These are phyloP conservation scores for Trichoderma atroviride DNA, from an alignment of 2,329 filamentous ascomycete genomes.

Conservation along the genomic window DNA sequence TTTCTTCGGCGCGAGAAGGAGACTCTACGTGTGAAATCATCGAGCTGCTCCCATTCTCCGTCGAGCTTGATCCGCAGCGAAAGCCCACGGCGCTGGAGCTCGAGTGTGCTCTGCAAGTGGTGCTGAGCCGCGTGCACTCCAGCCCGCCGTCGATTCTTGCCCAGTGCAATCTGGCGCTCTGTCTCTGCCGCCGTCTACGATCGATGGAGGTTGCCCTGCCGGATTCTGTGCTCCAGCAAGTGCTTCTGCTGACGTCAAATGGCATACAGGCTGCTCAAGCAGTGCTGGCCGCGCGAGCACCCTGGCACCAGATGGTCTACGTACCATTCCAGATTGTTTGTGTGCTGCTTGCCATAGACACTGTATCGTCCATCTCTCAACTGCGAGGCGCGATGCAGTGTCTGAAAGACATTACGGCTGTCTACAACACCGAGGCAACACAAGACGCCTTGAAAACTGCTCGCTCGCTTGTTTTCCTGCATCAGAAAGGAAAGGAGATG, in stretches of 20 bases:
- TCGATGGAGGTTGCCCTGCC: constrained; percentile 9
- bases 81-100: constrained; percentile 8
- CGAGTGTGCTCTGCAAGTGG: not conserved
- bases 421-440: constrained; percentile 3
- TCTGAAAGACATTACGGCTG: not conserved
- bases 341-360: constrained; percentile 15
- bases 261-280: constrained; percentile 11
- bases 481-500: constrained; percentile 15
- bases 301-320: constrained; percentile 17
- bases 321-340: constrained; percentile 15
- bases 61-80: constrained; percentile 5
- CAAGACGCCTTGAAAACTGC: constrained; percentile 1
- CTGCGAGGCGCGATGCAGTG: constrained; percentile 10
- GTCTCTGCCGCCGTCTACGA: constrained; percentile 6
- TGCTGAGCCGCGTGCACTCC: not conserved
- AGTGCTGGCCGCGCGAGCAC: not conserved
- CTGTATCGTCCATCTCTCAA: constrained; percentile 13
- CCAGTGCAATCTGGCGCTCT: constrained; percentile 15
- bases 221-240: constrained; percentile 11
- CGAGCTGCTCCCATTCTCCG: constrained; percentile 10
- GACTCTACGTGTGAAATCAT: constrained; percentile 10
- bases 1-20: not conserved
- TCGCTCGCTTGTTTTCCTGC: not conserved
- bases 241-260: constrained; percentile 2
- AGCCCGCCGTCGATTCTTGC: constrained; percentile 6